Evolutionary conservation across 345 rosid genomes (phyloP).

Genomic region (Cochlearia excelsa): DNA sequence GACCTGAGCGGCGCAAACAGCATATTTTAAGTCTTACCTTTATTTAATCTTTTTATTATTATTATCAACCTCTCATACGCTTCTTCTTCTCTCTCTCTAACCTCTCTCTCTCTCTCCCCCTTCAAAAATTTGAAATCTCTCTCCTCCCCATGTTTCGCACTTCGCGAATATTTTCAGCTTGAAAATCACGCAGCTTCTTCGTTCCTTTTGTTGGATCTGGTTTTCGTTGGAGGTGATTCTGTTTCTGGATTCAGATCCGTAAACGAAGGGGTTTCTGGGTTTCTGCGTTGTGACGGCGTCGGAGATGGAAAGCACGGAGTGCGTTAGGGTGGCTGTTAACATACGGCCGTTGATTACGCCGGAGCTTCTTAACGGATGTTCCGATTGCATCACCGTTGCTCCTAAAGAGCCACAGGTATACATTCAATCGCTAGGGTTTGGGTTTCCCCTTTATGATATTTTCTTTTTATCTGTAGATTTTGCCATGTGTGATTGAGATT

Average conservation of each 20-base stretch:
- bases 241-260: slow-evolving; percentile 9
- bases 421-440: not conserved
- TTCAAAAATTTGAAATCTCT: slow-evolving; percentile 28
- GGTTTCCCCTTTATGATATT: not conserved
- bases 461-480: not conserved
- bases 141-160: slow-evolving; percentile 19
- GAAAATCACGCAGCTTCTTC: slow-evolving; percentile 8
- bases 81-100: slow-evolving; percentile 16
- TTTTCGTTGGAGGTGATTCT: slow-evolving; percentile 1
- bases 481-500: not conserved
- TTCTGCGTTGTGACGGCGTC: not conserved
- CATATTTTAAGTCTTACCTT: slow-evolving; percentile 21
- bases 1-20: slow-evolving; percentile 43
- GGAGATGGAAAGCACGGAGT: slow-evolving; percentile 57
- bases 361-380: slow-evolving; percentile 82
- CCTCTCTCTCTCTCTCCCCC: slow-evolving; percentile 9
- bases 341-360: slow-evolving; percentile 82
- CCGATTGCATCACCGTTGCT: slow-evolving; percentile 79
- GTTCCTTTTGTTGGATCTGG: slow-evolving; percentile 13
- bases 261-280: slow-evolving; percentile 7
- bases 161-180: not conserved
- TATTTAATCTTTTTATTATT: not conserved
- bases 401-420: slow-evolving; percentile 88
- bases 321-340: slow-evolving; percentile 86
- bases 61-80: slow-evolving; percentile 32